Base-by-base conservation (phyloP, 1,284 basidiomycete genomes). In the Calocybe gambosa region DNA sequence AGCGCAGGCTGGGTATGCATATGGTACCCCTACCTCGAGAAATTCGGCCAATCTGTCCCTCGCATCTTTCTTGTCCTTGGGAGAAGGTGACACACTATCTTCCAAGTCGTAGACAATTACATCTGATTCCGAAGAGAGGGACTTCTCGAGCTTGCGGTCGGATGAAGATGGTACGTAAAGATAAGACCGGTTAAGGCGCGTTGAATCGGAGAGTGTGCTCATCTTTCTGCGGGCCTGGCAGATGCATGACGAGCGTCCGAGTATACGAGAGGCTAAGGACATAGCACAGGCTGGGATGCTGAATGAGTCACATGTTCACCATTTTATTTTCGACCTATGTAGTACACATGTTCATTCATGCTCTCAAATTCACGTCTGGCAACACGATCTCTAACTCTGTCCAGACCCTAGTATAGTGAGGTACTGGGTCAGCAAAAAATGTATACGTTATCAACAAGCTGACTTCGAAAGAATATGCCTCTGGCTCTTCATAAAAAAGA, bases 21-120 rank as follows among this genome's bases (percentile, higher is more conserved):
- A 39, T 9, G 12, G 12, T 21, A 43, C 29, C 46, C 73, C 47
- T 58, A 82, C 82, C 25, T 69, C 61, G 2, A 91, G 65, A 55
- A 91, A 86, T 5, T 69, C 65, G 13, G 65, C 61, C 2, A 93
- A 67, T 16, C 79, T 69, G 1, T 62, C 58, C 50, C 89, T 71
- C 0, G 89, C 87, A 42, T 69, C 65, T 7, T 62, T 60, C 64
- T 92, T 93, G 58, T 84, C 79, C 6, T 58, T 53, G 1, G 67
- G 61, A 12, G 70, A 70, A 6, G 85, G 84, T 4, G 87, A 72
- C 0, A 93, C 80, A 48, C 85, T 88, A 61, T 93, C 89, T 60
- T 93, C 89, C 15, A 93, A 71, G 66, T 93, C 89, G 59, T 90
- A 93, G n/a, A 89, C 82, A 25, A 92, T 71, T 26, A 83, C 73